Base-by-base conservation (phyloP, 495 filamentous ascomycete genomes). In the Penicillium taxi region DNA sequence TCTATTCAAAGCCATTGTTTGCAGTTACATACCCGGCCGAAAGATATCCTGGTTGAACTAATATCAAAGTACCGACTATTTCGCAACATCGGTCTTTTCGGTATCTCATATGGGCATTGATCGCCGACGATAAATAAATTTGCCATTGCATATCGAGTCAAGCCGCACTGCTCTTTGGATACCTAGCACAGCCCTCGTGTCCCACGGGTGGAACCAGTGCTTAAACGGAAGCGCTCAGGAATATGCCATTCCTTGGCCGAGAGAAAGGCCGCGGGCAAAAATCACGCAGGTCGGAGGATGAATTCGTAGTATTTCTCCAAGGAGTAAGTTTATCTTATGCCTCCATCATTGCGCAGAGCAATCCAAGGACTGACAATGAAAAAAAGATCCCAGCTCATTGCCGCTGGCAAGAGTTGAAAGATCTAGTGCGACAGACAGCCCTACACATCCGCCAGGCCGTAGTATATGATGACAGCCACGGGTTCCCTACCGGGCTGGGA, bases 351-450 rank as follows among this genome's bases (percentile, higher is more conserved):
- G 6, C 6, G 6, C 11, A 24, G 22, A 11, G 6, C 22, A 24
- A 24, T 24, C n/a, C n/a, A n/a, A n/a, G n/a, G n/a, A n/a, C n/a
- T n/a, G n/a, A n/a, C n/a, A 9, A 27, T 6, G 8, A 35, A 7
- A 30, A 7, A 35, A 26, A 70, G 66, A 63, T 70, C 34, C 64
- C 66, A 25, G 44, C 63, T 5, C 66, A 68, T 29, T 70, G 66
- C 28, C 65, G 66, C 33, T 70, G 66, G 66, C 66, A 70, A 48
- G 66, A 70, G 48, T 40, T 70, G 20, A 70, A 70, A 37, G 66
- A 70, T 35, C 42, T 70, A 6, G 60, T 70, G 14, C 66, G 66
- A 11, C 64, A 70, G 39, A 68, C 64, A 7, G 64, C 66, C 12
- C 34, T 62, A 24, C 66, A 70, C 45, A 68, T 70, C 31, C 61